Evolutionary conservation across 306 rosid genomes (phyloP).

Genomic region (Vigna unguiculata): DNA sequence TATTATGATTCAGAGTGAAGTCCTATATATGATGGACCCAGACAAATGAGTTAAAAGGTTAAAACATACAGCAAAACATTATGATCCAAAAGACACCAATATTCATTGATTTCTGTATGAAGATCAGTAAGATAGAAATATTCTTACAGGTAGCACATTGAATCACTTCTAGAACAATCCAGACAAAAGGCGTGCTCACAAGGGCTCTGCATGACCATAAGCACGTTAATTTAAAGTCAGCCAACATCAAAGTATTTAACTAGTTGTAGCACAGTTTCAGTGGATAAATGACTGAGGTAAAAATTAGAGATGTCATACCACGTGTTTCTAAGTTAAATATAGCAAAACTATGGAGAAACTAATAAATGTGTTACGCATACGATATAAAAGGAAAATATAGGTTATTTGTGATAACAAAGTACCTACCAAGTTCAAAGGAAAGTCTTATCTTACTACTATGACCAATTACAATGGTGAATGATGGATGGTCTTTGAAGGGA

Average conservation of each 20-base stretch:
- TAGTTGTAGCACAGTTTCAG: constrained; percentile 26
- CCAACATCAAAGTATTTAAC: constrained; percentile 30
- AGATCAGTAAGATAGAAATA: constrained; percentile 45
- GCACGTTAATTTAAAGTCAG: constrained; percentile 33
- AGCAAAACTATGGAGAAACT: background rate
- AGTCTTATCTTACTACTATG: background rate
- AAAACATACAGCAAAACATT: background rate
- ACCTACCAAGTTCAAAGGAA: background rate
- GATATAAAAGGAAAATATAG: background rate
- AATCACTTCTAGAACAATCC: constrained; percentile 97
- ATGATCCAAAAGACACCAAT: constrained; percentile 6
- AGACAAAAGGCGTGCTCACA: constrained; percentile 98
- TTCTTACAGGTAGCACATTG: constrained; percentile 92
- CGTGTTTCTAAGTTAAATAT: background rate
- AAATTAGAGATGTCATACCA: background rate
- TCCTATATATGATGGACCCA: constrained; percentile 18
- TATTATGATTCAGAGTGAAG: constrained; percentile 11
- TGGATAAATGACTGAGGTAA: background rate
- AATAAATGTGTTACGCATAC: background rate
- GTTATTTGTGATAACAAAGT: background rate
- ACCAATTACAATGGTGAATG: background rate
- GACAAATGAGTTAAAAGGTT: background rate
- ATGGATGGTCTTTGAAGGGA: background rate
- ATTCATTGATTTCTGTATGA: constrained; percentile 9
- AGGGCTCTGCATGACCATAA: constrained; percentile 83